phyloP scores from a whole-genome alignment of 2,329 filamentous ascomycete species.

The Apiospora pterosperma region DNA sequence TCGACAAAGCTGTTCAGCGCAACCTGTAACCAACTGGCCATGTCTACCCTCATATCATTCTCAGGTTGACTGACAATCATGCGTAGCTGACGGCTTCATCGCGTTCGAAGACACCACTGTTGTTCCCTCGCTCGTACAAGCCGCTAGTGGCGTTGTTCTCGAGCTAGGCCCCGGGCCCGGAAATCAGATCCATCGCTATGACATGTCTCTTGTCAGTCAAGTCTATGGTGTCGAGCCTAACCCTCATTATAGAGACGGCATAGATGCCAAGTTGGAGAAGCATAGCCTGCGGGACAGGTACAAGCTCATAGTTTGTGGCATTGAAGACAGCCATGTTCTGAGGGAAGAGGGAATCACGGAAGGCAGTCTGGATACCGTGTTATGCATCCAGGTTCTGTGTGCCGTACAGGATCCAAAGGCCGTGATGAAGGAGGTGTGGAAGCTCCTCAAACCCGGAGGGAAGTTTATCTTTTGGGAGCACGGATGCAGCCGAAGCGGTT shows the following conservation, averaged over 20 bases:
- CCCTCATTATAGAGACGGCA: conserved; percentile 23
- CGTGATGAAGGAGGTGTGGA: conserved; percentile 31
- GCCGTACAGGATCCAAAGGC: conserved; percentile 27
- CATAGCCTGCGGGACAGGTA: conserved; percentile 31
- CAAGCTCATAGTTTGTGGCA: conserved; percentile 31
- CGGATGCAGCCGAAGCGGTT: conserved; percentile 18
- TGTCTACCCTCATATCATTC: neutral
- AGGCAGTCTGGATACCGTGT: conserved; percentile 34
- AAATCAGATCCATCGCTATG: conserved; percentile 38
- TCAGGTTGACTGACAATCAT: neutral
- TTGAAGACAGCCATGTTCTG: conserved; percentile 36
- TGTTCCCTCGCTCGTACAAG: conserved; percentile 26
- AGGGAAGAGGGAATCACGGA: conserved; percentile 30
- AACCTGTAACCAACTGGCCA: conserved; percentile 15
- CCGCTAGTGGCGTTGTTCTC: conserved; percentile 31
- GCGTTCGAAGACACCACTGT: conserved; percentile 30
- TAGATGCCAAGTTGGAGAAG: conserved; percentile 27
- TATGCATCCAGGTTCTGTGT: conserved; percentile 42
- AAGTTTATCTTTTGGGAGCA: conserved; percentile 46
- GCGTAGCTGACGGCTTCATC: conserved; percentile 23
- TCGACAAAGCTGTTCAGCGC: conserved; percentile 17
- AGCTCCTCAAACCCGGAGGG: conserved; percentile 41
- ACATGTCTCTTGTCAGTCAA: conserved; percentile 25
- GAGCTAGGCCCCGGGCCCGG: conserved; percentile 42
- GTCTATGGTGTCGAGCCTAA: conserved; percentile 42